Conservation (phyloP, 1,139 yeast genomes). For the Yamadazyma triangularis region DNA sequence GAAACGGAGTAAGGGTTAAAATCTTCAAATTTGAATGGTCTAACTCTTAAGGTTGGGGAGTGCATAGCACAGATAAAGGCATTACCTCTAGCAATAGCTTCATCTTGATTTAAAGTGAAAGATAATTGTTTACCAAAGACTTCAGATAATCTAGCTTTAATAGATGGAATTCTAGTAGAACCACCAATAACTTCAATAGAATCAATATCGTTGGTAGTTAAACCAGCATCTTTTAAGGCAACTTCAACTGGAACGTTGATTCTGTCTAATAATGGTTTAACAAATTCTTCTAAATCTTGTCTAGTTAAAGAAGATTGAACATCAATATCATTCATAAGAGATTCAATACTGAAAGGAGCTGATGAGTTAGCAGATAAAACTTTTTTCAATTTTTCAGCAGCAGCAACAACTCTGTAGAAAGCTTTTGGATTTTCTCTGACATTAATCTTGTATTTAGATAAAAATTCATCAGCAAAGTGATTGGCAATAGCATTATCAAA, state of each 20-base stretch:
- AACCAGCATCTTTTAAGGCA: conserved; percentile 79
- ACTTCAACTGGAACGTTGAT: conserved; percentile 71
- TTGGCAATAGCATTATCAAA: conserved; percentile 91
- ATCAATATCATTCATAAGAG: conserved; percentile 96
- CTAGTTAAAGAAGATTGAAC: conserved; percentile 87
- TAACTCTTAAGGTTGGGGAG: conserved; percentile 97
- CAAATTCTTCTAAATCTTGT: conserved; percentile 88
- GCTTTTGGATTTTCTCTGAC: conserved; percentile 91
- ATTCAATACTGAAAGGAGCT: conserved; percentile 94
- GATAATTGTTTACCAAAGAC: conserved; percentile 85
- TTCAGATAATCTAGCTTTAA: conserved; percentile 76
- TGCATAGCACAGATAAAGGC: conserved; percentile 99
- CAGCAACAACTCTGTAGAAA: conserved; percentile 83
- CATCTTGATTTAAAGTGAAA: conserved; percentile 97
- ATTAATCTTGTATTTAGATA: conserved; percentile 88
- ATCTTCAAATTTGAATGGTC: conserved; percentile 98
- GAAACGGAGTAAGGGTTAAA: conserved; percentile 89
- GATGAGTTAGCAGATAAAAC: conserved; percentile 91
- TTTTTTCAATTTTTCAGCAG: conserved; percentile 92
- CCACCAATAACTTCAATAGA: conserved; percentile 97
- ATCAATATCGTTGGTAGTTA: conserved; percentile 71
- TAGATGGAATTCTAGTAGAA: conserved; percentile 93
- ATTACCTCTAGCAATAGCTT: conserved; percentile 98
- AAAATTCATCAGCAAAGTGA: conserved; percentile 91
- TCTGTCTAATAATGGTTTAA: conserved; percentile 75